A percentile compares a stretch with the other conserved stretches of the same genome.
Evolutionary conservation across 2,329 filamentous ascomycete species (phyloP).

Genomic region (Aspergillus vadensis): DNA sequence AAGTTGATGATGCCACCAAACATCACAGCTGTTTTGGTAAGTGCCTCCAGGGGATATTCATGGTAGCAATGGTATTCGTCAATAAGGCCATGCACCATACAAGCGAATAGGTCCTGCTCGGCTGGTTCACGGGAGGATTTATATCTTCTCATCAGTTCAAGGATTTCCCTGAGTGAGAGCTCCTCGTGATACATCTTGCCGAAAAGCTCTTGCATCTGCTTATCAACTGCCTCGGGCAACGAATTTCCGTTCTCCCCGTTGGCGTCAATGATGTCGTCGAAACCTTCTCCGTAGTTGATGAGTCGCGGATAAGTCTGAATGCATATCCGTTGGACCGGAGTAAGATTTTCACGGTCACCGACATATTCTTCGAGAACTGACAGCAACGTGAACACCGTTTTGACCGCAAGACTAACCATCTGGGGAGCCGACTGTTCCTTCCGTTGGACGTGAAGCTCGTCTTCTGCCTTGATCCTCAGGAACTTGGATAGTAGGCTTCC

Average conservation of each 20-base stretch:
- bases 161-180: slow-evolving; percentile 80
- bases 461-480: slow-evolving; percentile 77
- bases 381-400: slow-evolving; percentile 79
- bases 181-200: slow-evolving; percentile 97
- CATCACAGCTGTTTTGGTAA: slow-evolving; percentile 92
- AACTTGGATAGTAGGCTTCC: slow-evolving; percentile 75
- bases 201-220: slow-evolving; percentile 95
- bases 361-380: slow-evolving; percentile 73
- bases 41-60: slow-evolving; percentile 92
- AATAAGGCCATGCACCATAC: slow-evolving; percentile 97
- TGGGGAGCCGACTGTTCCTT: slow-evolving; percentile 64
- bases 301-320: slow-evolving; percentile 90
- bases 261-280: slow-evolving; percentile 84
- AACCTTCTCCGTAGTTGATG: slow-evolving; percentile 94
- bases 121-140: slow-evolving; percentile 81
- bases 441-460: slow-evolving; percentile 75
- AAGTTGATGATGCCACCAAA: slow-evolving; percentile 97
- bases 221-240: slow-evolving; percentile 75
- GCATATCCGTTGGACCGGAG: slow-evolving; percentile 79
- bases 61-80: slow-evolving; percentile 96
- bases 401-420: slow-evolving; percentile 77
- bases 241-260: slow-evolving; percentile 82
- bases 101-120: slow-evolving; percentile 94
- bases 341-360: slow-evolving; percentile 67
- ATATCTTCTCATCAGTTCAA: slow-evolving; percentile 80